Base-by-base conservation (phyloP, 176 grass and related monocot species). In the Rhynchospora pubera region DNA sequence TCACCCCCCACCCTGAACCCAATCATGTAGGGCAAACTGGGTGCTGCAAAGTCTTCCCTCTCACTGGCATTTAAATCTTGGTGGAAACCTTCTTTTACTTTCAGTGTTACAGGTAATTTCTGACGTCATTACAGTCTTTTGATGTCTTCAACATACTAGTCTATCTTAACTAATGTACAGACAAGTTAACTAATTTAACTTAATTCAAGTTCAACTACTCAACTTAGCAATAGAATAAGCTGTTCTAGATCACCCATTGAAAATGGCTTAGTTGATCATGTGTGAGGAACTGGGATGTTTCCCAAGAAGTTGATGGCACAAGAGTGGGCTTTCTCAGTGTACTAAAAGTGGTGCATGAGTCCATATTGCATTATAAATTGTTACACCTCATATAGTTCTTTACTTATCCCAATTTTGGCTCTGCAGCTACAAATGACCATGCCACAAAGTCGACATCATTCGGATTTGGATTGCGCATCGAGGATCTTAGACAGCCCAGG, bases 21-120 rank as follows among this genome's bases (percentile, higher is more conserved):
- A 10, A 57, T 74, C 26, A 62, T 15, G 59, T 65, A 97, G 95
- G 95, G 92, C 75, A 97, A 97, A 81, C 65, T 97, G 47, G 92
- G 92, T 72, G 85, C 90, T 81, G 90, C 85, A 48, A 87, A 84
- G 39, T 94, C 95, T 82, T 93, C 90, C 66, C 58, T 97, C 50
- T 85, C 92, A 48, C 57, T 97, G 79, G 90, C 92, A 65, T 91
- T 94, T 83, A 97, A 97, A 85, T 97, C 95, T 88, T 97, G 95
- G 95, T 97, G 92, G 95, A 94, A 65, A 80, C 95, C 95, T 32
- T 92, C 95, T 52, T 97, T 94, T 80, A 89, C 92, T 74, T 92
- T 97, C 77, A 94, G 89, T 59, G 62, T 94, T 80, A 94, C 92
- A 77, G 95, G 95, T 97, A 83, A 9, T 67, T 65, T 51, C 26